Conservation (phyloP, 805 yeast genomes). For the Ogataea siamensis region DNA sequence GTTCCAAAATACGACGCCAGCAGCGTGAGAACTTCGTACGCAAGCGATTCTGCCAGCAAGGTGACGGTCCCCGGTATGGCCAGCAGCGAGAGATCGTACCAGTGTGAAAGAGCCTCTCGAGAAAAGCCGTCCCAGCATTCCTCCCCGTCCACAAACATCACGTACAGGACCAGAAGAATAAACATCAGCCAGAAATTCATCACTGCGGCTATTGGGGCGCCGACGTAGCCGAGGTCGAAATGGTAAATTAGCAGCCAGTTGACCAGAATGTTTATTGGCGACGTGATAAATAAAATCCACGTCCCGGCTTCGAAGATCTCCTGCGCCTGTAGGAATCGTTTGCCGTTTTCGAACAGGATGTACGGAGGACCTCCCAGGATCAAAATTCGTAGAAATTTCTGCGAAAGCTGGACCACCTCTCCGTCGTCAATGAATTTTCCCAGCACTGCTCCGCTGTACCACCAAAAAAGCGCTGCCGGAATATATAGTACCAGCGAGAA, state of each 20-base stretch:
- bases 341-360: slow-evolving; percentile 66
- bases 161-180: slow-evolving; percentile 51
- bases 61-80: slow-evolving; percentile 55
- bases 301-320: slow-evolving; percentile 81
- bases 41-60: slow-evolving; percentile 56
- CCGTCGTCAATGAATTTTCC: slow-evolving; percentile 44
- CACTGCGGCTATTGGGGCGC: slow-evolving; percentile 75
- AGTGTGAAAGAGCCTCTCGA: slow-evolving; percentile 32
- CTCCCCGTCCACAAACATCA: slow-evolving; percentile 55
- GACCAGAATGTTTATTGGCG: slow-evolving; percentile 66
- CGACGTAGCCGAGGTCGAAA: slow-evolving; percentile 52
- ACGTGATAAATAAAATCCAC: slow-evolving; percentile 60
- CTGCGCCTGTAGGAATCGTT: slow-evolving; percentile 73
- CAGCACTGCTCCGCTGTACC: slow-evolving; percentile 50
- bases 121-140: slow-evolving; percentile 71
- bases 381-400: slow-evolving; percentile 52
- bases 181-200: slow-evolving; percentile 73
- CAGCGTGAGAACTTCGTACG: slow-evolving; percentile 56
- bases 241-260: slow-evolving; percentile 70
- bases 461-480: slow-evolving; percentile 65
- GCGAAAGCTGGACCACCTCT: slow-evolving; percentile 50
- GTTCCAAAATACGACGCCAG: slow-evolving; percentile 54
- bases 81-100: slow-evolving; percentile 41
- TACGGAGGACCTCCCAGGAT: slow-evolving; percentile 73
- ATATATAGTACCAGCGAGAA: slow-evolving; percentile 56